Base-by-base conservation (phyloP, 139 green algal species). In the Deuterostichococcus epilithicus region DNA sequence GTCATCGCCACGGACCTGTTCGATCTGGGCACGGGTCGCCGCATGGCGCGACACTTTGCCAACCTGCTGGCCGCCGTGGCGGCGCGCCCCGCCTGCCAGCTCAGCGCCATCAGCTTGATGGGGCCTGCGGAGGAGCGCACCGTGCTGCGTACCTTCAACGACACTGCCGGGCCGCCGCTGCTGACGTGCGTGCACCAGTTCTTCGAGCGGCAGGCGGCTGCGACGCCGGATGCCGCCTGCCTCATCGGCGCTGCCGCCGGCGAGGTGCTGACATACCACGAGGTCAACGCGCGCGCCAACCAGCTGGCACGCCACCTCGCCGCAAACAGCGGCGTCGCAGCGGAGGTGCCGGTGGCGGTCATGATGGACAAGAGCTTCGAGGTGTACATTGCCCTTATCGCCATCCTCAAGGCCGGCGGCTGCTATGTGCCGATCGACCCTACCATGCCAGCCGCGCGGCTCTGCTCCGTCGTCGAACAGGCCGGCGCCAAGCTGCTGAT, bases 371-470 rank as follows among this genome's bases (percentile, higher is more conserved):
- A 83, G 32, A 80, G 38, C 8, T 60, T 81, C 5, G 86, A 86
- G 25, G 34, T 89, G 58, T 58, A 87, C 5, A 69, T 86, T 10
- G 77, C 45, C 25, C 69, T 89, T 5, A 36, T 91, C 44, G 86
- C 70, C 22, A 60, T 83, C 25, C 65, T 89, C 6, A 86, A 90
- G 70, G 70, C 86, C 5, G 88, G 88, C 36, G 83, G 73, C 28
- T 75, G 59, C 30, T 90, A 90, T 71, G 71, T 90, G 38, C 88
- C 88, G 0, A 80, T 93, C 73, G 85, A 90, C 75, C 83, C 86
- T 23, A 30, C 34, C 5, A 89, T 88, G 63, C 86, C 86, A 4
- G 34, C 68, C 6, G 78, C 87, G 13, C 80, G 86, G 6, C 37
- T 90, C 42, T 58, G 30, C 28, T 67, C 4, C 26, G 80, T 83